A percentile compares a stretch with the other conserved stretches of the same genome.
These are phyloP conservation scores for Paracoccidioides lutzii DNA, from an alignment of 2,329 filamentous ascomycete species.

Conservation along the genomic window DNA sequence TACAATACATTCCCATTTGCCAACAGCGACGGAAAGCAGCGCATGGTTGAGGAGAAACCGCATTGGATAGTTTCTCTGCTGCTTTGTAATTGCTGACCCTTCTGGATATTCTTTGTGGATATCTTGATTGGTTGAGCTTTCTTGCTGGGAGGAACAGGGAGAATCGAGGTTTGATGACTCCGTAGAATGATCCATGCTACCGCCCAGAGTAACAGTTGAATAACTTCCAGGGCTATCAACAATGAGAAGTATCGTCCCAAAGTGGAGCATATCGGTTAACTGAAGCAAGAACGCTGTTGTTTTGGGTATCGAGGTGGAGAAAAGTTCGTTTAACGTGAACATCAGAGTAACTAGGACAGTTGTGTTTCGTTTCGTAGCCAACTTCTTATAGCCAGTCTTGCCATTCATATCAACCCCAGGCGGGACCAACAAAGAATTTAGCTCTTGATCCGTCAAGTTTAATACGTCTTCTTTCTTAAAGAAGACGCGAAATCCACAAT, in stretches of 20 bases:
- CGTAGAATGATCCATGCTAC: constrained; percentile 18
- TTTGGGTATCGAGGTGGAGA: constrained; percentile 59
- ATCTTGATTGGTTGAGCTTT: constrained; percentile 4
- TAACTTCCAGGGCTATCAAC: constrained; percentile 92
- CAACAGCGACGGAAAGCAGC: constrained; percentile 41
- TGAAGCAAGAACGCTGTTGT: constrained; percentile 65
- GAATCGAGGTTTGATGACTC: neutral
- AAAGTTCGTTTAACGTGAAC: constrained; percentile 94
- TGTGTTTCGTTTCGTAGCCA: neutral
- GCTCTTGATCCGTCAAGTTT: constrained; percentile 22
- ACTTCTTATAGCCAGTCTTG: neutral
- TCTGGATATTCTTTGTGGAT: neutral
- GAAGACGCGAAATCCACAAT: constrained; percentile 17
- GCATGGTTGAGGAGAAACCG: constrained; percentile 82
- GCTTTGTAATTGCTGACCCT: constrained; percentile 4
- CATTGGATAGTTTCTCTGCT: constrained; percentile 65
- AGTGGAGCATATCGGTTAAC: constrained; percentile 46
- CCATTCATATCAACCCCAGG: neutral
- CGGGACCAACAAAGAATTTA: constrained; percentile 24
- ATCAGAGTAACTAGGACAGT: constrained; percentile 61
- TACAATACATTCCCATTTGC: constrained; percentile 60
- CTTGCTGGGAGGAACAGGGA: neutral
- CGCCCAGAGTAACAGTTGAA: constrained; percentile 62
- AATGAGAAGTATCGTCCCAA: constrained; percentile 61
- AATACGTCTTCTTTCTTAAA: constrained; percentile 44